A percentile compares a stretch with the other conserved stretches of the same genome.
These are phyloP conservation scores for Asterionellopsis glacialis DNA, from an alignment of 108 stramenopile genomes.

Conservation along the genomic window DNA sequence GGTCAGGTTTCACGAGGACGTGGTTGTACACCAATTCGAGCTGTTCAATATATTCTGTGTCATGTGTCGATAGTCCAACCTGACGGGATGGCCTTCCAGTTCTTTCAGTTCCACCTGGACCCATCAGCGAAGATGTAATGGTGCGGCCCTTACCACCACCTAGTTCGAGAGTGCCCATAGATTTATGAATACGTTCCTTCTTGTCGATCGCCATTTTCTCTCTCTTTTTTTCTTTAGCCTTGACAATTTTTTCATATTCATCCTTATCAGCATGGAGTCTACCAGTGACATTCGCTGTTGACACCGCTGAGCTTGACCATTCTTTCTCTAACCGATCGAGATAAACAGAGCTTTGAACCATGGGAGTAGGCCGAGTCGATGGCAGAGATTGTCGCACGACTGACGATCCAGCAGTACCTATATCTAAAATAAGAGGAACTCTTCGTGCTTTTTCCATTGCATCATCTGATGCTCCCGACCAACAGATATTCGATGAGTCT, in stretches of 20 bases:
- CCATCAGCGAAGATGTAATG: constrained; percentile 84
- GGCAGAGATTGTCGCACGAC: constrained; percentile 62
- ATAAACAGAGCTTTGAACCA: constrained; percentile 53
- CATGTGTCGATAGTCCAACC: constrained; percentile 50
- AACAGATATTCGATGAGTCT: constrained; percentile 45
- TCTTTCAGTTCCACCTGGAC: constrained; percentile 86
- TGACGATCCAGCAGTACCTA: constrained; percentile 72
- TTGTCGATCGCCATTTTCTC: constrained; percentile 85
- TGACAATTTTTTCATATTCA: constrained; percentile 59
- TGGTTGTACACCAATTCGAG: constrained; percentile 82
- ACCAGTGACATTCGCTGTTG: constrained; percentile 53
- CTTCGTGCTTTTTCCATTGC: constrained; percentile 26
- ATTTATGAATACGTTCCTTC: constrained; percentile 77
- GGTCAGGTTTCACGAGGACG: constrained; percentile 48
- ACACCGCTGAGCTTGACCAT: constrained; percentile 22
- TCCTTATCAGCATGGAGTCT: constrained; percentile 52
- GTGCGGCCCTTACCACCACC: constrained; percentile 76
- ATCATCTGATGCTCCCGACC: constrained; percentile 60
- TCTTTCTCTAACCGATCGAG: constrained; percentile 58
- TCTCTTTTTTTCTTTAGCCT: constrained; percentile 66
- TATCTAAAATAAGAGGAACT: constrained; percentile 72
- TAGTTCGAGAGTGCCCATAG: constrained; percentile 60
- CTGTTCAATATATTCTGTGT: constrained; percentile 82
- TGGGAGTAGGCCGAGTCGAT: constrained; percentile 60
- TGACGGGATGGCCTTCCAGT: constrained; percentile 71